Percentiles rank a stretch among this genome's conserved stretches.
Conservation (phyloP, 306 rosid genomes). For the Coriaria nepalensis region DNA sequence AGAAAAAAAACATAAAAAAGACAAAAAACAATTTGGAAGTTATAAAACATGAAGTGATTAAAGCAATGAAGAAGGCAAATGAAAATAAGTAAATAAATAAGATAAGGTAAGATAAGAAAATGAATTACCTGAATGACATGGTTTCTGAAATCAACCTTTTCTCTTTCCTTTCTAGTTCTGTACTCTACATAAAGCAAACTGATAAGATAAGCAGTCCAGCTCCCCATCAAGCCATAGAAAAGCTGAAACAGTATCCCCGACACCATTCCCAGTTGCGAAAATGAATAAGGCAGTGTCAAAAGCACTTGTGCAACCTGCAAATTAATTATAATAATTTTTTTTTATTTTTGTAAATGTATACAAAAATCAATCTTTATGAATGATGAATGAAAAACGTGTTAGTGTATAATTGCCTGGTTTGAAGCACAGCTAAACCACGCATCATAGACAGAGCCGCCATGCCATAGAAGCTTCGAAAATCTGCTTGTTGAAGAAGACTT, state of each 20-base stretch:
- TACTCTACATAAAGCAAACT: slow-evolving; percentile 86
- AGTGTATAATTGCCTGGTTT: slow-evolving; percentile 46
- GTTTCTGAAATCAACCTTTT: slow-evolving; percentile 87
- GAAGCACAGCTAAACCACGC: slow-evolving; percentile 99
- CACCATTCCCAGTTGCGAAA: slow-evolving; percentile 86
- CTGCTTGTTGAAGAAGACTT: slow-evolving; percentile 38
- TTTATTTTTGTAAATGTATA: too few relatives aligned
- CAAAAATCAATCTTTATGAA: not conserved
- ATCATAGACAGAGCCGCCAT: slow-evolving; percentile 96
- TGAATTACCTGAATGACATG: slow-evolving; percentile 75
- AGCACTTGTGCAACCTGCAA: slow-evolving; percentile 97
- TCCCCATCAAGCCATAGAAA: slow-evolving; percentile 89
- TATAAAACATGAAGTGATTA: slow-evolving; percentile 4
- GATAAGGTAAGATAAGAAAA: not conserved
- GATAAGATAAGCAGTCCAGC: slow-evolving; percentile 98
- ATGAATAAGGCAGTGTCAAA: slow-evolving; percentile 87
- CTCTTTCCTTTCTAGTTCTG: slow-evolving; percentile 94
- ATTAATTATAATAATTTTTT: slow-evolving; percentile 2
- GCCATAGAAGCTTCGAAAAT: slow-evolving; percentile 61
- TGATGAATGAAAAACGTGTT: not conserved
- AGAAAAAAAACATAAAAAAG: too few relatives aligned
- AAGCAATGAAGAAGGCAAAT: not conserved
- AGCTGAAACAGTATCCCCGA: slow-evolving; percentile 92
- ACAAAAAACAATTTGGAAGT: too few relatives aligned
- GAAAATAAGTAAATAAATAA: not conserved